Evolutionary conservation across 2,329 filamentous ascomycete species (phyloP).

Genomic region (Didymella arachidicola): DNA sequence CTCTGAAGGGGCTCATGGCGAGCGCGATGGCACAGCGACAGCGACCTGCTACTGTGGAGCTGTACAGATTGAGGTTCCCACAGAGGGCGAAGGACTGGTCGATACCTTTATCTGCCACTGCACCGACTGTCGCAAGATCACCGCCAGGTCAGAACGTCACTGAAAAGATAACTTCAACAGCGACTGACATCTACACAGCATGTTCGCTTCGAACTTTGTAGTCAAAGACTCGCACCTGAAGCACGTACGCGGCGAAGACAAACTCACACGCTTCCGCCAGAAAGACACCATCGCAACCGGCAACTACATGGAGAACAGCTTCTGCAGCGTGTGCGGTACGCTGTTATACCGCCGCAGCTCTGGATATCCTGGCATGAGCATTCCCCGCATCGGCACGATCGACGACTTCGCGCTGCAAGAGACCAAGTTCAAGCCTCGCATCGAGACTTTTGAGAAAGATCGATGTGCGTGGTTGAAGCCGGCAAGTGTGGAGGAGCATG

Average conservation of each 20-base stretch:
- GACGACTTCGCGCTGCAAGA: constrained; percentile 68
- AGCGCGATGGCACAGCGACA: constrained; percentile 35
- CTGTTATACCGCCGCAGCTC: constrained; percentile 65
- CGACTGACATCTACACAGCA: constrained; percentile 32
- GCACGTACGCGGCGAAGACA: constrained; percentile 61
- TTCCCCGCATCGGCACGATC: constrained; percentile 66
- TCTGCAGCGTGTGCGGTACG: constrained; percentile 67
- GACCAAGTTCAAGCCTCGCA: constrained; percentile 62
- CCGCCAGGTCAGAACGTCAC: constrained; percentile 13
- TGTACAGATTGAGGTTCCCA: constrained; percentile 52
- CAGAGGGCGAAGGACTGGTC: constrained; percentile 56
- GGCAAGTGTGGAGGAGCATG: constrained; percentile 21
- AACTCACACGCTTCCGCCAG: constrained; percentile 58
- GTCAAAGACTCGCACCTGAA: constrained; percentile 56
- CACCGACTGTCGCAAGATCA: constrained; percentile 59
- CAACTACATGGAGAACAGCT: constrained; percentile 66
- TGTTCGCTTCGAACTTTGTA: constrained; percentile 67
- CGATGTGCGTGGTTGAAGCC: constrained; percentile 58
- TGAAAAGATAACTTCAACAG: background rate
- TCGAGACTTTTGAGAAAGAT: constrained; percentile 63
- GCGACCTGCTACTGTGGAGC: constrained; percentile 45
- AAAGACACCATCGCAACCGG: constrained; percentile 46
- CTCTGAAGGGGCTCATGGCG: constrained; percentile 14
- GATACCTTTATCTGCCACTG: constrained; percentile 67
- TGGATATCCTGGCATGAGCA: constrained; percentile 55